These are phyloP conservation scores for Xerocomus spinulosus DNA, from an alignment of 768 basidiomycete species.

Conservation along the genomic window DNA sequence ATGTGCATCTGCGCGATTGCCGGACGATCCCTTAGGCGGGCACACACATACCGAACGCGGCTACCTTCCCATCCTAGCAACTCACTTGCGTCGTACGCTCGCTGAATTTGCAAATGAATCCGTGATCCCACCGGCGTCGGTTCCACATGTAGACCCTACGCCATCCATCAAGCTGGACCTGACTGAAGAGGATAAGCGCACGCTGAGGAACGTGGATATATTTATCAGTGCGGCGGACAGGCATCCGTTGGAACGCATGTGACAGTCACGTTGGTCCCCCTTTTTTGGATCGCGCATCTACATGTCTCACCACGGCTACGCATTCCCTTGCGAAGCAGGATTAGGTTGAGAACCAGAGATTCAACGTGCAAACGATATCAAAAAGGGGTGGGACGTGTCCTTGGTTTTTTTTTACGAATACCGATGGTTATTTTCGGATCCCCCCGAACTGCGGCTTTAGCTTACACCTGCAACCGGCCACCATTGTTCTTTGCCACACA, in stretches of 20 bases:
- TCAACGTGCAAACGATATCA: neutral
- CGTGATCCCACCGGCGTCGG: slow-evolving; percentile 19
- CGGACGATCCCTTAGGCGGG: slow-evolving; percentile 49
- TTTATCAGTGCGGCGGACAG: slow-evolving; percentile 66
- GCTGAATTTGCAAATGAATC: slow-evolving; percentile 27
- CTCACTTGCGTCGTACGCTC: slow-evolving; percentile 56
- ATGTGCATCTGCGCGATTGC: slow-evolving; percentile 12
- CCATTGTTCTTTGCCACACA: too few relatives aligned
- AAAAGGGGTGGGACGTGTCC: neutral
- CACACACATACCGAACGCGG: slow-evolving; percentile 96
- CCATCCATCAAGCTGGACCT: slow-evolving; percentile 12
- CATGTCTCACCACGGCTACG: too few relatives aligned
- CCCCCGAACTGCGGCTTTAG: too few relatives aligned
- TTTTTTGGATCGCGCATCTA: neutral
- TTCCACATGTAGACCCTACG: slow-evolving; percentile 17
- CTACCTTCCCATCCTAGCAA: slow-evolving; percentile 73
- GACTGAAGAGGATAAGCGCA: slow-evolving; percentile 30
- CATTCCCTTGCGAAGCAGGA: too few relatives aligned
- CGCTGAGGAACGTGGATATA: slow-evolving; percentile 45
- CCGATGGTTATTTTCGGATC: neutral
- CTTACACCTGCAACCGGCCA: too few relatives aligned
- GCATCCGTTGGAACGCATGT: slow-evolving; percentile 73
- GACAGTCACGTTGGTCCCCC: slow-evolving; percentile 6
- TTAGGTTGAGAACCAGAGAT: neutral
- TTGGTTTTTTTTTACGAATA: neutral